phyloP scores from a whole-genome alignment of 2,329 filamentous ascomycete genomes.

The Colletotrichum sp. region DNA sequence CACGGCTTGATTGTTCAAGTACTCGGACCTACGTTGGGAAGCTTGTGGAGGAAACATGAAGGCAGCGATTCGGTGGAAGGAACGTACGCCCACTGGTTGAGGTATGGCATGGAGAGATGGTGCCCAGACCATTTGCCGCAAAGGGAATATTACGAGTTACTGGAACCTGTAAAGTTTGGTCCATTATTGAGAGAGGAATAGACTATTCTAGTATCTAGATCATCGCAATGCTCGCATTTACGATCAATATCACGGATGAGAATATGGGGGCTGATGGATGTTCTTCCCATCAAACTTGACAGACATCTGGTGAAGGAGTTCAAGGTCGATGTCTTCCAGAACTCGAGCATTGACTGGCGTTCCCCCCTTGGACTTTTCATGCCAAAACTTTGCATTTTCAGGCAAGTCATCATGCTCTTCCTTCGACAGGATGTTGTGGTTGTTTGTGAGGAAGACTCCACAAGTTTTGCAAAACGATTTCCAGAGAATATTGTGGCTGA shows the following conservation, averaged over 20 bases:
- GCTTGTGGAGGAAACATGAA: slow-evolving; percentile 54
- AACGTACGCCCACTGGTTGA: slow-evolving; percentile 61
- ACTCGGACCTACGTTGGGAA: slow-evolving; percentile 54
- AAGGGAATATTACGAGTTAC: slow-evolving; percentile 34
- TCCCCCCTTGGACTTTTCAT: background rate
- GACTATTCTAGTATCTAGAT: background rate
- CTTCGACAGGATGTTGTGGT: background rate
- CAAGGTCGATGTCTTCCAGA: background rate
- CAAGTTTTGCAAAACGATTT: background rate
- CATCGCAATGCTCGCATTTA: too few relatives aligned
- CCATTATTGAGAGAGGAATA: slow-evolving; percentile 17
- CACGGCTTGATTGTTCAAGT: slow-evolving; percentile 58
- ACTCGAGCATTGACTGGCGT: background rate
- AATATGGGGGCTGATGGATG: background rate
- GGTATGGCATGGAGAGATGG: slow-evolving; percentile 54
- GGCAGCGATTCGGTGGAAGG: slow-evolving; percentile 53
- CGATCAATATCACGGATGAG: background rate
- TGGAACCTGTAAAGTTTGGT: slow-evolving; percentile 43
- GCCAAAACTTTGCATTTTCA: background rate
- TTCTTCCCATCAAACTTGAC: background rate
- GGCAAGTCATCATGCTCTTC: background rate
- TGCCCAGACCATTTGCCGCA: slow-evolving; percentile 45
- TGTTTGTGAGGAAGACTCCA: background rate
- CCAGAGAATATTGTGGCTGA: background rate
- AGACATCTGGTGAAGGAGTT: background rate